These are phyloP conservation scores for Colletotrichum eremochloae DNA, from an alignment of 2,329 filamentous ascomycete genomes.

Conservation along the genomic window DNA sequence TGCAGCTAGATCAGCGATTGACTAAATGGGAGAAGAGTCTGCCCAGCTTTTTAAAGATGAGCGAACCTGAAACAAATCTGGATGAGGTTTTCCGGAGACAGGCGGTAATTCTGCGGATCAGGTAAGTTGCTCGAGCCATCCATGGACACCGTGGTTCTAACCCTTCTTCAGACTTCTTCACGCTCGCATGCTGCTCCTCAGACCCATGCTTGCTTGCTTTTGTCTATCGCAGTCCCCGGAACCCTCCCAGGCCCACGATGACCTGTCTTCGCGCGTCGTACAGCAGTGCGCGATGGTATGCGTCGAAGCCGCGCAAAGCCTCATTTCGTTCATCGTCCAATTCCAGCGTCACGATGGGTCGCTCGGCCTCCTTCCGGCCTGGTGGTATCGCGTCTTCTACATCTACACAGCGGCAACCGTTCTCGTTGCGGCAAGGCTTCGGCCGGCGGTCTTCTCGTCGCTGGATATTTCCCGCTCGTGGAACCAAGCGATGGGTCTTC, in stretches of 20 bases:
- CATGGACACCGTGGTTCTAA: neutral
- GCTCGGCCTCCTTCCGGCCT: conserved; percentile 52
- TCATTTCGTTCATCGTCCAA: conserved; percentile 49
- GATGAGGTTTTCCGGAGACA: conserved; percentile 50
- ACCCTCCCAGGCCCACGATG: conserved; percentile 41
- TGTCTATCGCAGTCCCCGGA: conserved; percentile 47
- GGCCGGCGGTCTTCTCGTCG: conserved; percentile 49
- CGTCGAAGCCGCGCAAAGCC: conserved; percentile 50
- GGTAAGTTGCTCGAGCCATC: conserved; percentile 44
- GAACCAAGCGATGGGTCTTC: conserved; percentile 51
- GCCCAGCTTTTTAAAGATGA: conserved; percentile 46
- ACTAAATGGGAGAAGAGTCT: conserved; percentile 51
- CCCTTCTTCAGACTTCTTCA: conserved; percentile 48
- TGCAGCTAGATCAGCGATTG: conserved; percentile 50
- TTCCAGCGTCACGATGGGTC: conserved; percentile 51
- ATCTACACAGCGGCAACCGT: conserved; percentile 54
- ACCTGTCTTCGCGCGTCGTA: conserved; percentile 47
- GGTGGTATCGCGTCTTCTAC: conserved; percentile 57
- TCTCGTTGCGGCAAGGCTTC: conserved; percentile 52
- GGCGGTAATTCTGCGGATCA: conserved; percentile 51
- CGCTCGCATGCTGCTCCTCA: conserved; percentile 51
- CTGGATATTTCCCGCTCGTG: conserved; percentile 49
- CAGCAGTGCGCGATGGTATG: conserved; percentile 53
- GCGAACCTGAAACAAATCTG: conserved; percentile 32
- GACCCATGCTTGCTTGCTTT: conserved; percentile 51